Base-by-base conservation (phyloP, 345 rosid species). In the Cardamine resedifolia region DNA sequence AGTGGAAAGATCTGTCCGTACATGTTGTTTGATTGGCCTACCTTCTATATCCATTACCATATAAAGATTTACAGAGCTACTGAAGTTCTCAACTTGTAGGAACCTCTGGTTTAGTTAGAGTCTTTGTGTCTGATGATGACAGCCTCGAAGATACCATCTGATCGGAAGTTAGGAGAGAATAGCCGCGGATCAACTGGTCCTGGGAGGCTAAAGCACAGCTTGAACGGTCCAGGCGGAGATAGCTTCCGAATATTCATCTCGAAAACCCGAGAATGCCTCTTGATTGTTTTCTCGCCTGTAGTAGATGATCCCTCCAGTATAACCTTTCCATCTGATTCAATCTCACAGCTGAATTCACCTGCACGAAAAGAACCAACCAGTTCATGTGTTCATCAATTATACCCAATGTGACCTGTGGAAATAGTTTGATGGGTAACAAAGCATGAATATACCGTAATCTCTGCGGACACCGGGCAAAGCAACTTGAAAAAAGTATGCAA, bases 101-200 rank as follows among this genome's bases (percentile, higher is more conserved):
- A 62, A 60, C 57, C 74, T 55, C 39, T 10, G 57, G 27, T 20
- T 49, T 64, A 63, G 43, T 27, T 66, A 66, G 58, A 66, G 23
- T 70, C 15, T 33, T 75, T 44, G 49, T 34, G 70, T 69, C 82
- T 81, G 69, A 86, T 78, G 61, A 87, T 75, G 72, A 86, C 83
- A 23, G 70, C 93, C 81, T 87, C 91, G 10, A 90, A 82, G 62
- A 90, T 78, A 61, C 96, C 96, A 57, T 86, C 93, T 23, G 81
- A 70, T 38, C 92, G 72, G 72, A 85, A 85, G 61, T 58, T 76
- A 20, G 89, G 89, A 33, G 82, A 78, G 77, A 84, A 70, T 38
- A 90, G 79, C 43, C 96, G 77, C 0, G 91, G 96, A 74, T 90
- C 96, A 36, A 86, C 93, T 3, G 87, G 90, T 44, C 96, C 91